A percentile compares a stretch with the other conserved stretches of the same genome.
Evolutionary conservation across 2,329 filamentous ascomycete genomes (phyloP).

Genomic region (Dothistroma septosporum): DNA sequence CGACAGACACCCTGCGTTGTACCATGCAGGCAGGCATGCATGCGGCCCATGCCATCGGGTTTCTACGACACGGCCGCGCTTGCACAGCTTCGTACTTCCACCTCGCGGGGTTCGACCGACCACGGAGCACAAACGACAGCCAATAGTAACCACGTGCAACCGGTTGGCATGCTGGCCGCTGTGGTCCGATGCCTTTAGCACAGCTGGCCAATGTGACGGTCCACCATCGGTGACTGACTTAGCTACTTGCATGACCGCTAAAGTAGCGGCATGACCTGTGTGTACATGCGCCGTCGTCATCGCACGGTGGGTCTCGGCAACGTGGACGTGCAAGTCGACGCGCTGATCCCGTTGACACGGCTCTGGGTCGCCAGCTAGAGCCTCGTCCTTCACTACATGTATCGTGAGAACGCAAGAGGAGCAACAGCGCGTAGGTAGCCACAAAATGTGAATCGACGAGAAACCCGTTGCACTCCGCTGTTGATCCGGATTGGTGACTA

Average conservation of each 20-base stretch:
- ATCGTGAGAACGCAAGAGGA: not conserved
- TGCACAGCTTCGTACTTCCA: not conserved
- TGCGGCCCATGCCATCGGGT: not conserved
- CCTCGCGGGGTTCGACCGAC: not conserved
- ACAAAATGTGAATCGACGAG: not conserved
- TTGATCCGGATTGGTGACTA: not conserved
- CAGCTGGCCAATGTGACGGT: not conserved
- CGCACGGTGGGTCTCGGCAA: constrained; percentile 3
- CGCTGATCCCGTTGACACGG: constrained; percentile 8
- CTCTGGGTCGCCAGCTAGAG: constrained; percentile 3
- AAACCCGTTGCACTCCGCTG: not conserved
- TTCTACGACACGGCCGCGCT: not conserved
- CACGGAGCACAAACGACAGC: not conserved
- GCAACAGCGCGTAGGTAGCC: not conserved
- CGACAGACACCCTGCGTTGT: not conserved
- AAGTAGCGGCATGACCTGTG: constrained; percentile 1
- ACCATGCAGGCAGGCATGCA: not conserved
- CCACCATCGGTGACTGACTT: not conserved
- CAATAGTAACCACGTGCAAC: not conserved
- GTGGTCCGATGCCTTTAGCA: not conserved
- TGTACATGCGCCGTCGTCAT: not conserved
- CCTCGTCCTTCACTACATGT: not conserved
- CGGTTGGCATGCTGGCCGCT: not conserved
- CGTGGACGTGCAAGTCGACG: not conserved
- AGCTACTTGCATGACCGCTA: constrained; percentile 5